Evolutionary conservation across 192 early-diverging fungal species (phyloP).

Genomic region (Backusella luteola): DNA sequence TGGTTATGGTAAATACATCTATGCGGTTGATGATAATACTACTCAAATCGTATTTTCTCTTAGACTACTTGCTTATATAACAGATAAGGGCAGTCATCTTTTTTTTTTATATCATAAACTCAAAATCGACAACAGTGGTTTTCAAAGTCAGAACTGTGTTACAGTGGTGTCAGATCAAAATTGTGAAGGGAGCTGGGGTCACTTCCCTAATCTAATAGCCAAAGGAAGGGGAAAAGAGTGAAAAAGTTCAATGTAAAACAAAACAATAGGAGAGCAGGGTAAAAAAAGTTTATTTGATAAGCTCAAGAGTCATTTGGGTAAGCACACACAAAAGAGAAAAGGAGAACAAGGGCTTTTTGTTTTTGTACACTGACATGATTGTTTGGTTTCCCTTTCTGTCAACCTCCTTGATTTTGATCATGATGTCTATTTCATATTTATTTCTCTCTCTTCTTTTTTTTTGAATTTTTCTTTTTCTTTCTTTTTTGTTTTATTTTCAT

Average conservation of each 20-base stretch:
- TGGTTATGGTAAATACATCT: no score
- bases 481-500: not conserved
- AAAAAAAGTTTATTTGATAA: not conserved
- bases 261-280: not conserved
- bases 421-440: not conserved
- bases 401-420: not conserved
- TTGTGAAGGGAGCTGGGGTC: not conserved
- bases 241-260: not conserved
- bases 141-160: not conserved
- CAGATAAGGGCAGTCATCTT: not conserved
- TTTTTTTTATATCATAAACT: not conserved
- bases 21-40: no score
- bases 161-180: not conserved
- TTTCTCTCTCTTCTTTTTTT: not conserved
- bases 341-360: not conserved
- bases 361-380: constrained; percentile 2
- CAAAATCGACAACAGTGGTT: not conserved
- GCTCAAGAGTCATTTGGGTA: not conserved
- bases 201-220: not conserved
- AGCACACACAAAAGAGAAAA: not conserved
- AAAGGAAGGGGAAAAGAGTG: not conserved
- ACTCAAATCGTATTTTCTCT: no score
- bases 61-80: no score
- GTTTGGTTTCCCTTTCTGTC: constrained; percentile 1
- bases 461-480: not conserved